phyloP scores from a whole-genome alignment of 305 asterid species.

The Ajuga reptans region DNA sequence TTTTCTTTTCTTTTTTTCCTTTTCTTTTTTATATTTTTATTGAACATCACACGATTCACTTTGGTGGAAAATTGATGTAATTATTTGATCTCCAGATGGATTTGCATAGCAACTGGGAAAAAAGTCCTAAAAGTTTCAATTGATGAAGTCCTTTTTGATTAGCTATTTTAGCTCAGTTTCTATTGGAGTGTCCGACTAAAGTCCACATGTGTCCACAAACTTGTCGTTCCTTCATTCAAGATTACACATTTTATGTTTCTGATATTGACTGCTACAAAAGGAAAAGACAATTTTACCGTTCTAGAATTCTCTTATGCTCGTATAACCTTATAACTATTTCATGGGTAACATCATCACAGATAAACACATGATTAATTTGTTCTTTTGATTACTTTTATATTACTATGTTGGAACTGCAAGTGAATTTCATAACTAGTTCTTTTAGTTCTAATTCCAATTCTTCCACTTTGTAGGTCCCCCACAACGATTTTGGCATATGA shows the following conservation, averaged over 20 bases:
- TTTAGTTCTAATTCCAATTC: background rate
- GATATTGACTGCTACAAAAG: background rate
- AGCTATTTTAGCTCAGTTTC: background rate
- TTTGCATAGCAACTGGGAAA: background rate
- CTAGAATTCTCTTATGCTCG: background rate
- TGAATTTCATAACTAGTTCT: background rate
- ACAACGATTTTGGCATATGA: slow-evolving; percentile 59
- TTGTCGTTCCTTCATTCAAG: background rate
- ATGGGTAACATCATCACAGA: background rate
- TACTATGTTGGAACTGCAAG: background rate
- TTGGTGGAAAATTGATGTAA: background rate
- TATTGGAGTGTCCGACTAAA: background rate
- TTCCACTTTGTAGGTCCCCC: slow-evolving; percentile 42
- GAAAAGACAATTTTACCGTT: background rate
- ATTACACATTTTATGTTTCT: background rate
- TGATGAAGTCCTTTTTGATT: background rate
- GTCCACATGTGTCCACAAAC: background rate
- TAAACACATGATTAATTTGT: background rate
- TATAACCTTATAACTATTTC: background rate
- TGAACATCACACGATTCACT: too few relatives aligned
- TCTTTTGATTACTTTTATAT: background rate
- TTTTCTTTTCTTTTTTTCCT: too few relatives aligned
- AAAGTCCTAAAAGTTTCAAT: background rate
- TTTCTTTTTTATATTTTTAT: too few relatives aligned
- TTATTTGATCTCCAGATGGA: background rate